Evolutionary conservation across 495 filamentous ascomycete genomes (phyloP).

Genomic region (Articulospora tetracladia): DNA sequence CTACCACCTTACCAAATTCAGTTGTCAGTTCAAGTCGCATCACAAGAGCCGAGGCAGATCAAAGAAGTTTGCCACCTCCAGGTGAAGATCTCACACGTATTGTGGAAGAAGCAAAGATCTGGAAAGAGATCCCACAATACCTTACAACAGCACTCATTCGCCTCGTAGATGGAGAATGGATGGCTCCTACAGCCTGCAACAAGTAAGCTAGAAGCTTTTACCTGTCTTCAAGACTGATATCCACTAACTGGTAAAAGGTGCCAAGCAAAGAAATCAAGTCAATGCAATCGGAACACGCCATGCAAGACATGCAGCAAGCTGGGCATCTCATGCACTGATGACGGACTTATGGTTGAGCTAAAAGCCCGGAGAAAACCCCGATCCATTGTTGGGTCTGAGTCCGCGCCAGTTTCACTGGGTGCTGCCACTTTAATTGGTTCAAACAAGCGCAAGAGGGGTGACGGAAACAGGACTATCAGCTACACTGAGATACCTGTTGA

Average conservation of each 20-base stretch:
- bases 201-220: background rate
- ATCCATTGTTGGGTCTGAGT: background rate
- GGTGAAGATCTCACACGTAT: background rate
- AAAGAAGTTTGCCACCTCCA: background rate
- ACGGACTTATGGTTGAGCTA: background rate
- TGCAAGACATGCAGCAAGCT: background rate
- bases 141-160: background rate
- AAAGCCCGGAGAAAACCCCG: background rate
- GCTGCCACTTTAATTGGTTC: background rate
- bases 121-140: background rate
- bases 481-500: background rate
- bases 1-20: no score
- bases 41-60: background rate
- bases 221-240: background rate
- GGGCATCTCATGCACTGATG: background rate
- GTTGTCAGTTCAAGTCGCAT: no score
- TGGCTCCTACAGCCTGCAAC: background rate
- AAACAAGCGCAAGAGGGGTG: background rate
- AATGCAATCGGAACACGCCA: background rate
- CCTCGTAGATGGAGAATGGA: background rate
- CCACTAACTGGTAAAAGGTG: background rate
- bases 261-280: background rate
- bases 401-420: background rate
- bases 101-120: conserved; percentile 1
- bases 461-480: background rate